Conservation (phyloP, 768 basidiomycete species). For the Gloeophyllum trabeum region DNA sequence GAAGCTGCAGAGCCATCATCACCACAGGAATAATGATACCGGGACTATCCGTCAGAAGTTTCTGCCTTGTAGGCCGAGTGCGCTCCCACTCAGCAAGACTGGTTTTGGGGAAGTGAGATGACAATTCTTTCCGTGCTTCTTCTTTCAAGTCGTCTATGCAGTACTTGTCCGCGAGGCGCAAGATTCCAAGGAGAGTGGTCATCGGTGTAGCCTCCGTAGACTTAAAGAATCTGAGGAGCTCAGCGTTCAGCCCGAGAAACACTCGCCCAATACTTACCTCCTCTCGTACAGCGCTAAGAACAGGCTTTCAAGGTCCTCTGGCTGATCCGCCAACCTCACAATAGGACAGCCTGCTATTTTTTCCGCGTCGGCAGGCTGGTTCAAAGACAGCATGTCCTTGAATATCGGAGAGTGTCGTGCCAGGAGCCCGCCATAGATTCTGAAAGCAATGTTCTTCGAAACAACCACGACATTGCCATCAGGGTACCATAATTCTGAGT, state of each 20-base stretch:
- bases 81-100: not conserved
- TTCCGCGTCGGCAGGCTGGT: conserved; percentile 4
- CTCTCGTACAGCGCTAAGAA: not conserved
- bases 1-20: not conserved
- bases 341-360: conserved; percentile 10
- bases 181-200: not conserved
- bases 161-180: not conserved
- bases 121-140: not conserved
- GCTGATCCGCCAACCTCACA: conserved; percentile 7
- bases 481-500: not conserved
- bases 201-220: not conserved
- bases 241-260: not conserved
- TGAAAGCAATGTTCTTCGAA: not conserved
- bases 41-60: not conserved
- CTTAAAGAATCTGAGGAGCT: not conserved
- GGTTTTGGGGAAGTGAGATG: not conserved
- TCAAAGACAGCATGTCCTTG: conserved; percentile 8
- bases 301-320: not conserved
- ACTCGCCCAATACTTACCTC: not conserved
- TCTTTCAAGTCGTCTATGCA: not conserved
- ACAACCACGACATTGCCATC: not conserved
- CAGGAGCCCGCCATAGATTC: conserved; percentile 3
- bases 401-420: conserved; percentile 9
- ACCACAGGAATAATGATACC: not conserved
- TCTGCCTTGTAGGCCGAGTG: not conserved